These are phyloP conservation scores for Ananas comosus DNA, from an alignment of 176 grass and related monocot species.

Conservation along the genomic window DNA sequence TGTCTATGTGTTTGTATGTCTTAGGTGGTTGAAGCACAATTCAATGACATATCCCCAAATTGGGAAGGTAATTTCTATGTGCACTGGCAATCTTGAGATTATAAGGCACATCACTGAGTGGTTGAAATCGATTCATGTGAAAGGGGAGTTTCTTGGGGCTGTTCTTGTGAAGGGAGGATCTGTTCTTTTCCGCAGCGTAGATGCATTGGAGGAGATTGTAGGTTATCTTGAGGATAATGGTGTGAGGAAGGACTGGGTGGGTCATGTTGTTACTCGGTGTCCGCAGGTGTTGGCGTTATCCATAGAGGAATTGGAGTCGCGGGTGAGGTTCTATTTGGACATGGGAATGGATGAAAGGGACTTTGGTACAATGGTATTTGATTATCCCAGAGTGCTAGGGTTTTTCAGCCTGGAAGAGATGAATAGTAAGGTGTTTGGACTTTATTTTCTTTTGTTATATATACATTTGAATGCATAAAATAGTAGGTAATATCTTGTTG, in stretches of 20 bases:
- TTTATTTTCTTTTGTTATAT: constrained; percentile 23
- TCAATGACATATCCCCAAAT: constrained; percentile 81
- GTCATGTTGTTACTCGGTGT: constrained; percentile 60
- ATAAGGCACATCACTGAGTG: constrained; percentile 56
- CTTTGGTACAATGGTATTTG: constrained; percentile 86
- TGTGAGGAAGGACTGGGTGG: constrained; percentile 84
- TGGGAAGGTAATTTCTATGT: constrained; percentile 56
- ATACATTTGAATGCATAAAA: not conserved
- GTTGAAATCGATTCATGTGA: constrained; percentile 78
- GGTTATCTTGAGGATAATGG: constrained; percentile 46
- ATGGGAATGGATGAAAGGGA: constrained; percentile 84
- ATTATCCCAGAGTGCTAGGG: constrained; percentile 83
- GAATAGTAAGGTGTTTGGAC: constrained; percentile 84
- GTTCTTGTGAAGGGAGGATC: constrained; percentile 55
- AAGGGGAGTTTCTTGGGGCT: constrained; percentile 57
- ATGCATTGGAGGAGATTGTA: constrained; percentile 53
- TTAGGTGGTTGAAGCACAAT: constrained; percentile 97
- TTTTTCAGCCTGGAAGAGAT: constrained; percentile 84
- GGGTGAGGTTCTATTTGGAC: constrained; percentile 68
- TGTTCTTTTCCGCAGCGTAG: constrained; percentile 39
- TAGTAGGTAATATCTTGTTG: not conserved
- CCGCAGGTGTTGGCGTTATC: constrained; percentile 51
- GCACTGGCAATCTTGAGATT: constrained; percentile 53
- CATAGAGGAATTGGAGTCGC: constrained; percentile 46
- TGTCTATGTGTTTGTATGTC: constrained; percentile 10